Evolutionary conservation across 192 early-diverging fungal species (phyloP).

Genomic region (Podochytrium sp.): DNA sequence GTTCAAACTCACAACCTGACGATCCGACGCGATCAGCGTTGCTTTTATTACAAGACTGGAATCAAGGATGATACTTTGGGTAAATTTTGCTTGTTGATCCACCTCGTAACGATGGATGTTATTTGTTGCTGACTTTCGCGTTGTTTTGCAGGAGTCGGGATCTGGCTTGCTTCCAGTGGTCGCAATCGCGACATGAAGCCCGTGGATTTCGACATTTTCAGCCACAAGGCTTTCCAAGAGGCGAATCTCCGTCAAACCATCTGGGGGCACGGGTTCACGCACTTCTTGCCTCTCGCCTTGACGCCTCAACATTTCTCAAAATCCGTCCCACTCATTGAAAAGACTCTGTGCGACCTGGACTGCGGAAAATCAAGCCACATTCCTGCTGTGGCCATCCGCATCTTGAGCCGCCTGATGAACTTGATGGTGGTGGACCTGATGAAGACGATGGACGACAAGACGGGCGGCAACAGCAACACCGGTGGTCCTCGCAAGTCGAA

Average conservation of each 20-base stretch:
- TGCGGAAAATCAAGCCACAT: background rate
- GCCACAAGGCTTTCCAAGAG: conserved; percentile 10
- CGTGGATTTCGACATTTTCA: conserved; percentile 30
- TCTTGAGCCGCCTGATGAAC: conserved; percentile 30
- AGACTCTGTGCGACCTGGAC: background rate
- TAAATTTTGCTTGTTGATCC: background rate
- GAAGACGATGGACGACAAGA: conserved; percentile 12
- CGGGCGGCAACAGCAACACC: background rate
- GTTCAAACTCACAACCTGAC: conserved; percentile 12
- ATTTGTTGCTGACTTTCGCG: background rate
- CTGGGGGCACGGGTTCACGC: conserved; percentile 29
- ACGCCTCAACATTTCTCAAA: background rate
- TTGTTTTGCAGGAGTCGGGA: conserved; percentile 22
- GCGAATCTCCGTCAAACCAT: background rate
- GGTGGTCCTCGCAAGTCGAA: conserved; percentile 6
- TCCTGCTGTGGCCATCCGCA: conserved; percentile 2
- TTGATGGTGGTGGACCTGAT: conserved; percentile 35
- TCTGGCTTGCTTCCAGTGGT: conserved; percentile 5
- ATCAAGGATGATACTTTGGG: conserved; percentile 25
- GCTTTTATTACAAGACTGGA: conserved; percentile 18
- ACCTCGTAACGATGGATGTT: background rate
- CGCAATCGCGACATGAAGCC: conserved; percentile 22
- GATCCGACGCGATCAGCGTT: conserved; percentile 9
- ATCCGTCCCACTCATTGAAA: conserved; percentile 13
- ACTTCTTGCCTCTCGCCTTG: conserved; percentile 26